Evolutionary conservation across 148 eudicot species (phyloP).

Genomic region (Polygonum aviculare): DNA sequence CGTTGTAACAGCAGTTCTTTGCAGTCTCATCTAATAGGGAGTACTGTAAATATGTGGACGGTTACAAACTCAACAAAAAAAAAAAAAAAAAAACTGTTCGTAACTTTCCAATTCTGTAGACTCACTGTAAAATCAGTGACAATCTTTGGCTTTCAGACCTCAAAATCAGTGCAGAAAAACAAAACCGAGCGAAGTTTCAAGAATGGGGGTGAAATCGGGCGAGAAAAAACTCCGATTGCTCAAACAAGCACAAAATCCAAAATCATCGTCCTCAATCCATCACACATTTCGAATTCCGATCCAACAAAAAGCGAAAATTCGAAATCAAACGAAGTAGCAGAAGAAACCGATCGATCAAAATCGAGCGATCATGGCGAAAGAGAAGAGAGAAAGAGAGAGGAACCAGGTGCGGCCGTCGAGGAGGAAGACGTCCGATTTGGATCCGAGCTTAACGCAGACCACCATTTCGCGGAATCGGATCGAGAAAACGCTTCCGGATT

Average conservation of each 20-base stretch:
- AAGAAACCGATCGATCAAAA: background rate
- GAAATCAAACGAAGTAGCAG: background rate
- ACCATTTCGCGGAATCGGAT: constrained; percentile 15
- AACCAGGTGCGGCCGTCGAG: constrained; percentile 31
- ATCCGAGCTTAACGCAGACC: constrained; percentile 27
- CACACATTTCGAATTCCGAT: background rate
- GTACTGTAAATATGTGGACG: background rate
- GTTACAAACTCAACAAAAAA: background rate
- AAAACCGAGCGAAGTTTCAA: background rate
- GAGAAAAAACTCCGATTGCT: background rate
- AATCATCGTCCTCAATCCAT: background rate
- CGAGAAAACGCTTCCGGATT: background rate
- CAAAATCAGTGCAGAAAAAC: background rate
- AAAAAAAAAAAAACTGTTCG: too few species aligned
- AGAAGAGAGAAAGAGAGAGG: background rate
- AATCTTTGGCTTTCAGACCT: background rate
- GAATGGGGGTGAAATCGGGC: background rate
- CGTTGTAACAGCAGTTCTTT: too few species aligned
- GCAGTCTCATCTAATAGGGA: too few species aligned
- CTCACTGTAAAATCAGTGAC: background rate
- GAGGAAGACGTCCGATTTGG: constrained; percentile 28
- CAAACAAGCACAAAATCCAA: background rate
- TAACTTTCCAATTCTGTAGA: background rate
- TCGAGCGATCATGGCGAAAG: background rate
- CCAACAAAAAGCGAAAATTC: background rate